phyloP scores from a whole-genome alignment of 345 rosid genomes.

The Fremontodendron californicum region DNA sequence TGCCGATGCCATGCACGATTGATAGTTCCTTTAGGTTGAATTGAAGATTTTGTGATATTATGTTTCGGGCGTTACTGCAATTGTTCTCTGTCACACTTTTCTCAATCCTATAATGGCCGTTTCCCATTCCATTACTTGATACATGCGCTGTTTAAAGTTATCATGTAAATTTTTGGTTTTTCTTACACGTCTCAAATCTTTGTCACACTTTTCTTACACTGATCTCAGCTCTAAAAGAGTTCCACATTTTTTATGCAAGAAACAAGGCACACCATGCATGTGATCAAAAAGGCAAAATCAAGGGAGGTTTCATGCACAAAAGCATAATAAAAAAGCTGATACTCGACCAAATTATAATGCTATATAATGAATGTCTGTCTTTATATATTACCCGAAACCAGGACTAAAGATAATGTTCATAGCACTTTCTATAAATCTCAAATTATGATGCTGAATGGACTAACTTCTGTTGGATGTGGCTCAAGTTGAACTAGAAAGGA shows the following conservation, averaged over 20 bases:
- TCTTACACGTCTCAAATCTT: background rate
- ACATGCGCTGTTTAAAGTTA: too few species aligned
- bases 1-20: constrained; percentile 43
- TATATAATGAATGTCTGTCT: too few species aligned
- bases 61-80: background rate
- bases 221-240: background rate
- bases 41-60: background rate
- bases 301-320: background rate
- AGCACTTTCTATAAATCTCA: too few species aligned
- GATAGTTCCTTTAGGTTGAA: constrained; percentile 5
- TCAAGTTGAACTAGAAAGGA: too few species aligned
- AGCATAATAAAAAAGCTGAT: background rate
- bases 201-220: background rate
- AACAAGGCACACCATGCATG: background rate
- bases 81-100: background rate
- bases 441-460: too few species aligned
- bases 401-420: too few species aligned
- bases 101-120: background rate
- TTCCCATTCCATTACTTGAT: too few species aligned
- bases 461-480: too few species aligned
- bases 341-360: too few species aligned
- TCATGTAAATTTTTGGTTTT: background rate
- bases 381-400: too few species aligned
- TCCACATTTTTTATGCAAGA: background rate
- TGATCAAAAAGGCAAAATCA: background rate